Base-by-base conservation (phyloP, 2,329 filamentous ascomycete genomes). In the Penicillium sp. region DNA sequence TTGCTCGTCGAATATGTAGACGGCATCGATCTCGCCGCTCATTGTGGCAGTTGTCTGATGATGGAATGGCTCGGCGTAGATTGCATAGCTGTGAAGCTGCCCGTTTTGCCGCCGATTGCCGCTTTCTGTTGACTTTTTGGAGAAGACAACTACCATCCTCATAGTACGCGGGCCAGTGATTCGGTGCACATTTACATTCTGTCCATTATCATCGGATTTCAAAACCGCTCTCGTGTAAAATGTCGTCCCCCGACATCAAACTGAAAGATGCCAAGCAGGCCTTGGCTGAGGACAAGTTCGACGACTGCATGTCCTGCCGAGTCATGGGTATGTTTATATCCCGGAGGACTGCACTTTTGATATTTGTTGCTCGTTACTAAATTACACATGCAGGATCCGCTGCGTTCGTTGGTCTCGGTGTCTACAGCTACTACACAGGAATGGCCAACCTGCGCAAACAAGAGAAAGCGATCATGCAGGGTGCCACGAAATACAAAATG, bases 1-100 rank as follows among this genome's bases (percentile, higher is more conserved):
- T 77, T 92, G 86, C 80, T 97, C 92, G 83, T 97, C 92, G 75
- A 89, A 97, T 72, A 99, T 92, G 80, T 97, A 93, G 69, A 99
- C 82, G 72, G 93, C 94, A 81, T 97, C 93, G 70, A 99, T 89
- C 71, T 89, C 86, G 78, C 90, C 86, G 78, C 84, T 90, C 89
- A 92, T 93, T 72, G 75, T 86, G 70, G 50, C 63, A 64, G 66
- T 62, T 65, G 58, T 60, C 56, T 61, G 54, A 54, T 54, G 60
- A 31, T 38, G 48, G 39, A 45, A 45, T 50, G 34, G 13, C 34
- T 45, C 55, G 51, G 48, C 32, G 45, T 53, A 54, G 57, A 59
- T 62, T 59, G 59, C 59, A 60, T 58, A 58, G 51, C 58, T 56
- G 52, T 55, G 46, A 54, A 54, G 57, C 58, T 64, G 55, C 29